Conservation (phyloP, 1,284 basidiomycete genomes). For the Athelia psychrophila region DNA sequence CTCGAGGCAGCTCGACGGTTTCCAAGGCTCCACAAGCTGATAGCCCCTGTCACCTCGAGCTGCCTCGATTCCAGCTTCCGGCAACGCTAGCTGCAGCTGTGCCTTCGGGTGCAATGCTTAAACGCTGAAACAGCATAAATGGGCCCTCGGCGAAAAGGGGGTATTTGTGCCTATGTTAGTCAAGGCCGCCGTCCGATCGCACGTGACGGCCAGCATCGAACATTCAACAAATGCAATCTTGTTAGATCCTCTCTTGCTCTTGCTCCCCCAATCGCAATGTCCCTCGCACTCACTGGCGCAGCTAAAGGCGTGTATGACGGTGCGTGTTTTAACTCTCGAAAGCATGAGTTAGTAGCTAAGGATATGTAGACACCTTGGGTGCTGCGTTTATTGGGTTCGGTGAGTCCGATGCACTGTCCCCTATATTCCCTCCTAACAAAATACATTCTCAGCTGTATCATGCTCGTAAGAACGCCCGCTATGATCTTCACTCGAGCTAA, state of each 20-base stretch:
- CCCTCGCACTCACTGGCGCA: too few relatives aligned
- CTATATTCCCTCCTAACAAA: too few relatives aligned
- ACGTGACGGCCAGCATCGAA: too few relatives aligned
- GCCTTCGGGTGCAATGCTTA: too few relatives aligned
- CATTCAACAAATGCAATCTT: too few relatives aligned
- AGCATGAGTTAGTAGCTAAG: not conserved
- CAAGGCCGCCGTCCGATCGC: too few relatives aligned
- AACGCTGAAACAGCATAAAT: too few relatives aligned
- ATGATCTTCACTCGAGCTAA: conserved; percentile 3
- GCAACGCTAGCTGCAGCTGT: too few relatives aligned
- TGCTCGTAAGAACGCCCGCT: not conserved
- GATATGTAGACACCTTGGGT: not conserved
- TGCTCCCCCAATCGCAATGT: not conserved
- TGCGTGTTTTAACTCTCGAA: not conserved
- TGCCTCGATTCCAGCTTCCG: not conserved
- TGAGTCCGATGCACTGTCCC: too few relatives aligned
- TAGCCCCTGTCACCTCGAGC: not conserved
- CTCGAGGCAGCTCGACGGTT: not conserved
- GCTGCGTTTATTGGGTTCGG: not conserved
- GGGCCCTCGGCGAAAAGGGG: not conserved
- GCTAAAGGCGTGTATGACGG: too few relatives aligned
- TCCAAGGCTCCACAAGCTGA: not conserved
- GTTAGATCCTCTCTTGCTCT: not conserved
- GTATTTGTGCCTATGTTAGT: not conserved
- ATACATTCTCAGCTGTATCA: not conserved